Evolutionary conservation across 78 protist species (phyloP).

Genomic region (Tieghemostelium lacteum): DNA sequence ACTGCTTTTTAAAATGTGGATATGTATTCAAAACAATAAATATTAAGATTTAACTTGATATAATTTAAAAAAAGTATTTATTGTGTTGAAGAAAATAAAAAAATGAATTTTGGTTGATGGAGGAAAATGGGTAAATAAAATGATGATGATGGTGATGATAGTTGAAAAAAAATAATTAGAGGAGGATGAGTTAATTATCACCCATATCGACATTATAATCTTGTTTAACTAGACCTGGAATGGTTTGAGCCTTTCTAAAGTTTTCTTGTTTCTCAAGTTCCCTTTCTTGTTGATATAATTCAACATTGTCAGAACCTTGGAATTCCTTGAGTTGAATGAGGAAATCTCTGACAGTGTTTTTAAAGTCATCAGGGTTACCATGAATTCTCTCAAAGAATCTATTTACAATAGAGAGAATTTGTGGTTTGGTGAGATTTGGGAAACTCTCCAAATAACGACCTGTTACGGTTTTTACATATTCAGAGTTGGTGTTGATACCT

Average conservation of each 20-base stretch:
- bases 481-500: slow-evolving; percentile 17
- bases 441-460: slow-evolving; percentile 40
- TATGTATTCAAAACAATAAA: too few relatives aligned
- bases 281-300: slow-evolving; percentile 67
- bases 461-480: slow-evolving; percentile 31
- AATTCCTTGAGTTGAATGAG: slow-evolving; percentile 80
- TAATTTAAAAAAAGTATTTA: too few relatives aligned
- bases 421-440: slow-evolving; percentile 69
- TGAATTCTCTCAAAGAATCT: slow-evolving; percentile 13
- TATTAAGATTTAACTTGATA: too few relatives aligned
- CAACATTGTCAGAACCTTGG: slow-evolving; percentile 62
- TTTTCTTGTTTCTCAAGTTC: slow-evolving; percentile 48
- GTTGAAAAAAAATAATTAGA: too few relatives aligned
- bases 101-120: too few relatives aligned
- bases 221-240: slow-evolving; percentile 83
- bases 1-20: too few relatives aligned
- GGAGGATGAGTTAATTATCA: neutral
- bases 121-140: too few relatives aligned
- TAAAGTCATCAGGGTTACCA: slow-evolving; percentile 39
- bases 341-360: slow-evolving; percentile 80
- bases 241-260: slow-evolving; percentile 19
- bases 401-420: slow-evolving; percentile 24
- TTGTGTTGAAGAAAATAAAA: too few relatives aligned
- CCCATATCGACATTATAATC: slow-evolving; percentile 30
- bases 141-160: too few relatives aligned